These are phyloP conservation scores for Mycena floridula DNA, from an alignment of 768 basidiomycete genomes.

Conservation along the genomic window DNA sequence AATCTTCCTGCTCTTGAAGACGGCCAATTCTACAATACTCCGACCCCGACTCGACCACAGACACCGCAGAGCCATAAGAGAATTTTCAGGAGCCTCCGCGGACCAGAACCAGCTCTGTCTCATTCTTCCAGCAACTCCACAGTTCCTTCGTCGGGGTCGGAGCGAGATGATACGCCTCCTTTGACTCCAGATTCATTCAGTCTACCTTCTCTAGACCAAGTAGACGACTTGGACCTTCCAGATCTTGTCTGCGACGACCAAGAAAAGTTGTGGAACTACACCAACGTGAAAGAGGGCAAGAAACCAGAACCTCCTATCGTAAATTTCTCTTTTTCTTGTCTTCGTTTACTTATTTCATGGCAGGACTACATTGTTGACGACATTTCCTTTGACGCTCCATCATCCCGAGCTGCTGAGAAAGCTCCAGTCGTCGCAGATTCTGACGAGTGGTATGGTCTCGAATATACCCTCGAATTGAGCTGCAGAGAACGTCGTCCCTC, in stretches of 20 bases:
- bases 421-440: background rate
- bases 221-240: too few relatives aligned
- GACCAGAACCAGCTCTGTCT: too few relatives aligned
- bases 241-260: too few relatives aligned
- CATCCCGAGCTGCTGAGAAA: background rate
- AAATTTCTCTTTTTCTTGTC: conserved; percentile 4
- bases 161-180: conserved; percentile 5
- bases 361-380: conserved; percentile 17
- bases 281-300: conserved; percentile 35
- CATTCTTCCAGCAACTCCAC: too few relatives aligned
- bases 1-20: too few relatives aligned
- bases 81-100: too few relatives aligned
- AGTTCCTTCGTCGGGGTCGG: background rate
- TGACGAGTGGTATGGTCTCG: conserved; percentile 38
- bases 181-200: conserved; percentile 5
- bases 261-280: too few relatives aligned
- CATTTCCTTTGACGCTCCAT: conserved; percentile 1
- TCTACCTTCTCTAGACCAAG: background rate
- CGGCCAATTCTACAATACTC: too few relatives aligned
- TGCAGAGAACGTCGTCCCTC: conserved; percentile 20
- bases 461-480: conserved; percentile 37
- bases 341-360: background rate
- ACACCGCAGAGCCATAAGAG: too few relatives aligned
- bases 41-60: too few relatives aligned
- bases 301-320: conserved; percentile 25